Evolutionary conservation across 306 rosid genomes (phyloP), one percentile per base, ranked within the genome.

Genomic region (Trichosanthes truncata): DNA sequence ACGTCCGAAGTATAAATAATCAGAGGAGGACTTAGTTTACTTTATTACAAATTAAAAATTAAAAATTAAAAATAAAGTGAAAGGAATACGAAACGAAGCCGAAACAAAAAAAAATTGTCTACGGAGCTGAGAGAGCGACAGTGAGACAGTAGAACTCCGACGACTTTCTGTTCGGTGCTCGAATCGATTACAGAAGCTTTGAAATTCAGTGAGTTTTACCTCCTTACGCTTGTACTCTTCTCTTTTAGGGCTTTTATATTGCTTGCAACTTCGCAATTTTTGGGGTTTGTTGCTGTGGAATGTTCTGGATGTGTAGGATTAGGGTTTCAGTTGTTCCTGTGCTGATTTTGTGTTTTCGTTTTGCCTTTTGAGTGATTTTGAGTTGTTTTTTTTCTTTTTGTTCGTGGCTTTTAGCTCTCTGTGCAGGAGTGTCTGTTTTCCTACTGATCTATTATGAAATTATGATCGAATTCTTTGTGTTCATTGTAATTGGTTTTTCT

Each of bases 1-100:
- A 91, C 87, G 86, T 91, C 97, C 98, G 96, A 83, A 59, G 40
- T 46, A 78, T 80, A 78, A 77, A 73, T 80, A 38, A 72, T 79
- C 73, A 76, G 7, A 45, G 78, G 75, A 86, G 80, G 43, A 84
- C 82, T 66, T 56, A 20, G 21, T 41, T 56, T 45, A 81, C 51
- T 77, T 79, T 74, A 78, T 48, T 73, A 25, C 43, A 67, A 63
- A 65, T 33, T 15, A 35, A 31, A 55, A n/a, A n/a, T n/a, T n/a
- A n/a, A 40, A 75, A 5, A 8, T 41, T 41, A 48, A 7, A 38
- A 76, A 33, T 29, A 36, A 51, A 12, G 60, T 51, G 25, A 36
- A n/a, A 57, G 14, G 7, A 46, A 72, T 72, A 38, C 51, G 53
- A 78, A 51, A 25, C 43, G 9, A 68, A 57, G 67, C 51, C 80